Evolutionary conservation across 805 yeast genomes (phyloP).

Genomic region (Wickerhamiella qilinensis): DNA sequence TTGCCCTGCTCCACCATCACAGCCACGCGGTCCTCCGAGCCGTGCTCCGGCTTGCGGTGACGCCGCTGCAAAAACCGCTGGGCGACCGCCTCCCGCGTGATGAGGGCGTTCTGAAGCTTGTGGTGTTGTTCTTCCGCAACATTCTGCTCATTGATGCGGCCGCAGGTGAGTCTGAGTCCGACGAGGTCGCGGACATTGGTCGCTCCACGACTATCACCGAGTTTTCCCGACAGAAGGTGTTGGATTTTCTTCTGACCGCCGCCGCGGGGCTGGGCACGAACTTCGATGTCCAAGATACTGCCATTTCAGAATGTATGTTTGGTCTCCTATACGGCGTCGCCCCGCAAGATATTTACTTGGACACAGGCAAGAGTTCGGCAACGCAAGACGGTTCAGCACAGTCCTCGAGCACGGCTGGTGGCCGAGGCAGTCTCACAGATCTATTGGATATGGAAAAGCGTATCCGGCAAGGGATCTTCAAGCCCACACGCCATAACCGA

Average conservation of each 20-base stretch:
- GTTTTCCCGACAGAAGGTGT: constrained; percentile 55
- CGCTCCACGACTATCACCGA: constrained; percentile 38
- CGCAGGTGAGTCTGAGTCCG: constrained; percentile 34
- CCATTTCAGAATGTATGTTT: constrained; percentile 55
- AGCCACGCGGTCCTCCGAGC: constrained; percentile 54
- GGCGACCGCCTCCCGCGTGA: constrained; percentile 54
- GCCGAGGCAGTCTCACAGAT: constrained; percentile 19
- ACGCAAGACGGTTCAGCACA: background rate
- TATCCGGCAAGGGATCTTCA: constrained; percentile 30
- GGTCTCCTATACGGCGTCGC: constrained; percentile 43
- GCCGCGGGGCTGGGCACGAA: constrained; percentile 48
- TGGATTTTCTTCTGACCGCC: constrained; percentile 56
- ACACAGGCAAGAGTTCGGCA: background rate
- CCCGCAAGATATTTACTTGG: constrained; percentile 14
- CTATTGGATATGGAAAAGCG: constrained; percentile 46
- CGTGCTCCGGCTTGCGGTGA: constrained; percentile 41
- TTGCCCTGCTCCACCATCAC: constrained; percentile 38
- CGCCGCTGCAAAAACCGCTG: constrained; percentile 29
- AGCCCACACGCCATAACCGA: constrained; percentile 64
- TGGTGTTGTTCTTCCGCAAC: constrained; percentile 61
- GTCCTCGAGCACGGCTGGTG: background rate
- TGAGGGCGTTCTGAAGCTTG: constrained; percentile 53
- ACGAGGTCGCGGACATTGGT: constrained; percentile 44
- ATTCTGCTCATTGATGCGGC: constrained; percentile 47
- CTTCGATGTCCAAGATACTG: constrained; percentile 45